Conservation (phyloP, 179 eudicot genomes). For the Patellifolia procumbens region DNA sequence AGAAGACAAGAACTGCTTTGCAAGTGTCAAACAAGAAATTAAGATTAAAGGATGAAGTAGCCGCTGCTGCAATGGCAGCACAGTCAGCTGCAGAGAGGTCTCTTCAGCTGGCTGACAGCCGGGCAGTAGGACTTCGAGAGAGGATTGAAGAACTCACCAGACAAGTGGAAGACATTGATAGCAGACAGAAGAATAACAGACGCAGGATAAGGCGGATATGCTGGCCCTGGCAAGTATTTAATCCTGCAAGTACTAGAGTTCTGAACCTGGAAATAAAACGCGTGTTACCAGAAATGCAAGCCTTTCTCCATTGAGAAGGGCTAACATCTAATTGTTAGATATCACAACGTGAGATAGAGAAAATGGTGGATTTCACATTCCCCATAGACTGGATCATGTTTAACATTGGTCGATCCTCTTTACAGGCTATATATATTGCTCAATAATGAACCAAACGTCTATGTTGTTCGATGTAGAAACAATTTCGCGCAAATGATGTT, state of each 20-base stretch:
- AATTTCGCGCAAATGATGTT: background rate
- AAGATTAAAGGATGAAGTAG: slow-evolving; percentile 66
- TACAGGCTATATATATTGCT: no score
- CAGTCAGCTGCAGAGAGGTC: slow-evolving; percentile 71
- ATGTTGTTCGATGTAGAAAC: no score
- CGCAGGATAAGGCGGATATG: slow-evolving; percentile 52
- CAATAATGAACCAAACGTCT: no score
- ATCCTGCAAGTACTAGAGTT: slow-evolving; percentile 26
- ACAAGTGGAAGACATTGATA: slow-evolving; percentile 56
- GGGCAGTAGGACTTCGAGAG: slow-evolving; percentile 43
- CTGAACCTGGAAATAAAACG: slow-evolving; percentile 32
- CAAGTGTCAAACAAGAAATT: slow-evolving; percentile 54
- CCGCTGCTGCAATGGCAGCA: slow-evolving; percentile 65
- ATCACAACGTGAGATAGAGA: no score
- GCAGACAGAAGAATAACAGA: slow-evolving; percentile 29
- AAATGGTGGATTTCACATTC: no score
- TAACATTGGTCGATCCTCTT: no score
- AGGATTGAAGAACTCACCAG: slow-evolving; percentile 61
- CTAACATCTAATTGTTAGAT: background rate
- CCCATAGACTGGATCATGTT: no score
- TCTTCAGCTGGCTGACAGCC: slow-evolving; percentile 60
- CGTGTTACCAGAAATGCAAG: slow-evolving; percentile 59
- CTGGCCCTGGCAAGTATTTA: slow-evolving; percentile 64
- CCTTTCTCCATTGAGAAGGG: slow-evolving; percentile 32
- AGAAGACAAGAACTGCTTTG: slow-evolving; percentile 60